These are phyloP conservation scores for Clarireedia paspali DNA, from an alignment of 2,329 filamentous ascomycete species.

Conservation along the genomic window DNA sequence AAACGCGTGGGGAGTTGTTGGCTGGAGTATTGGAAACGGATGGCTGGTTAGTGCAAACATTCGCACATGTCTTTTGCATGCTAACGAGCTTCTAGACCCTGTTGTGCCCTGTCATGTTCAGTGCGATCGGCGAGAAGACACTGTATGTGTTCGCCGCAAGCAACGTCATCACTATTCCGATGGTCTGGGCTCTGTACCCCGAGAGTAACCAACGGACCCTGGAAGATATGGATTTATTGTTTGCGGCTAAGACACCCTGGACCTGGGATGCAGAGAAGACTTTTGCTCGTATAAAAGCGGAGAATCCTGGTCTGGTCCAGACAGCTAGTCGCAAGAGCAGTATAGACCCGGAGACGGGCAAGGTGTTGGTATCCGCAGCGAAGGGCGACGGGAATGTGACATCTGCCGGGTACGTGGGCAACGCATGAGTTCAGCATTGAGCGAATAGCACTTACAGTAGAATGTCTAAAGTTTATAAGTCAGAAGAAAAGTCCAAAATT, in stretches of 20 bases:
- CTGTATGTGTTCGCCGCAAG: conserved; percentile 54
- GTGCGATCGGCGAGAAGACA: conserved; percentile 50
- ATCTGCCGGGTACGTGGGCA: no score
- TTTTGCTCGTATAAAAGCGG: conserved; percentile 53
- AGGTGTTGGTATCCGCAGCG: no score
- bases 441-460: no score
- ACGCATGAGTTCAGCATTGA: no score
- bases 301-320: conserved; percentile 45
- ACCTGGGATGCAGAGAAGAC: conserved; percentile 63
- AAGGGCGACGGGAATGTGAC: no score
- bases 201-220: conserved; percentile 43
- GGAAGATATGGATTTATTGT: conserved; percentile 52
- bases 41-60: conserved; percentile 35
- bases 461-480: no score
- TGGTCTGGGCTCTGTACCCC: conserved; percentile 41
- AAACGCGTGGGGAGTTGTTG: conserved; percentile 38
- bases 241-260: conserved; percentile 59
- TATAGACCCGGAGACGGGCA: no score
- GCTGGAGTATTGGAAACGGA: neutral
- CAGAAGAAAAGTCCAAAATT: no score
- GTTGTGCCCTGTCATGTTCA: conserved; percentile 31
- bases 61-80: conserved; percentile 23
- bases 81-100: conserved; percentile 46
- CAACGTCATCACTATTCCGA: conserved; percentile 27
- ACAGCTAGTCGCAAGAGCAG: conserved; percentile 19